phyloP scores from a whole-genome alignment of 306 rosid species.

The Quillaja saponaria region DNA sequence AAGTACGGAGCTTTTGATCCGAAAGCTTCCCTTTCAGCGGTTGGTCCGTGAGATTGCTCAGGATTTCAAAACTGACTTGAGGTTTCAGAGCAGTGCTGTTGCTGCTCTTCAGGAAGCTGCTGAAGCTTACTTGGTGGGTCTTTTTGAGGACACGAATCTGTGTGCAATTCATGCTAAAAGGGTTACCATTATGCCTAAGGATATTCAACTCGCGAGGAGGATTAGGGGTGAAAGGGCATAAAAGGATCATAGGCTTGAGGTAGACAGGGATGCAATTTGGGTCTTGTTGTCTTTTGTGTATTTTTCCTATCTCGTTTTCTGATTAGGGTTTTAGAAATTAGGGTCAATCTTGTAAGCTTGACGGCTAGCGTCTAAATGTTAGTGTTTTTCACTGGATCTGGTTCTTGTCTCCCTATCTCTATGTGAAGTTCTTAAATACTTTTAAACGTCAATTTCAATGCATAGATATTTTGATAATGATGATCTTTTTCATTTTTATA shows the following conservation, averaged over 20 bases:
- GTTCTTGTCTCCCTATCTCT: too few species aligned
- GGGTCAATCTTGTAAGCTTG: too few species aligned
- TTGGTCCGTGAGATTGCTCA: constrained; percentile 40
- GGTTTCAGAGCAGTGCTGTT: constrained; percentile 52
- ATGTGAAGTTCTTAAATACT: too few species aligned
- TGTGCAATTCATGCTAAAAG: constrained; percentile 49
- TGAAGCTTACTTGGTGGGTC: constrained; percentile 48
- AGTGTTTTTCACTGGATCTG: too few species aligned
- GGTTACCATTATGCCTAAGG: constrained; percentile 40
- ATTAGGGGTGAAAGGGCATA: constrained; percentile 42
- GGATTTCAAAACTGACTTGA: constrained; percentile 46
- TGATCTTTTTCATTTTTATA: too few species aligned
- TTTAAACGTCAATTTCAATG: too few species aligned
- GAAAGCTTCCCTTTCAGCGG: constrained; percentile 47
- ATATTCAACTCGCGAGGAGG: constrained; percentile 48
- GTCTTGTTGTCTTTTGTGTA: too few species aligned
- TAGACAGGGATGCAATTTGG: too few species aligned
- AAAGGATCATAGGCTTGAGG: not conserved
- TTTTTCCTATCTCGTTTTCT: too few species aligned
- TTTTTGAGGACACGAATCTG: constrained; percentile 49
- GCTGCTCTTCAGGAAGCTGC: constrained; percentile 50
- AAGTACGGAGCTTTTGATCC: constrained; percentile 40
- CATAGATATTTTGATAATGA: too few species aligned
- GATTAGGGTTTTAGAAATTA: too few species aligned
- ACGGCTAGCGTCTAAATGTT: too few species aligned